Conservation (phyloP, 345 rosid genomes). For the Streptanthus diversifolius region DNA sequence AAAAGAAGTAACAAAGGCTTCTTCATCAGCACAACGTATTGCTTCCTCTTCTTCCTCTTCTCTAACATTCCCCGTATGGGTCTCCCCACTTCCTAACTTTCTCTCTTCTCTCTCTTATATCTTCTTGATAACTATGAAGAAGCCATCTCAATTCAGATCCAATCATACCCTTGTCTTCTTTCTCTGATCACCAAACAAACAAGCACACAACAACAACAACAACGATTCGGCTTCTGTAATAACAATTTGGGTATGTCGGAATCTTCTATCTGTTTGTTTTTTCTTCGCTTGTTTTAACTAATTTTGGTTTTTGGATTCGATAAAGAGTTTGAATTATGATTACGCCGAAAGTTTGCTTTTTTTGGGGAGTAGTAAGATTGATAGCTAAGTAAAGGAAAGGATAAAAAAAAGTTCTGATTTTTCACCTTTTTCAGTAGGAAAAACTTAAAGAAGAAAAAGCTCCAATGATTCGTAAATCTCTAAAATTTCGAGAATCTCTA, state of each 20-base stretch:
- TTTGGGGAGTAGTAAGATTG: conserved; percentile 28
- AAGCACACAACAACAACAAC: neutral
- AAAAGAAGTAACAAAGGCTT: conserved; percentile 15
- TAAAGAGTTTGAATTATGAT: conserved; percentile 13
- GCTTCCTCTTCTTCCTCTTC: conserved; percentile 23
- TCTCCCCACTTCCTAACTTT: conserved; percentile 28
- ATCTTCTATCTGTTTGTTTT: neutral
- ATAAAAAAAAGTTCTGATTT: neutral
- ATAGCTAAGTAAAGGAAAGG: conserved; percentile 34
- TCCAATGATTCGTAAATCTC: conserved; percentile 22
- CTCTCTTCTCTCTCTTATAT: conserved; percentile 19
- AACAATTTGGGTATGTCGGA: conserved; percentile 3
- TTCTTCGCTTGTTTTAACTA: neutral
- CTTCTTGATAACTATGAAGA: conserved; percentile 28
- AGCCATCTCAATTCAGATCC: conserved; percentile 32
- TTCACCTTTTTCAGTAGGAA: conserved; percentile 12
- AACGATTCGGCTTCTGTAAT: conserved; percentile 16
- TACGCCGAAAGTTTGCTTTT: conserved; percentile 24
- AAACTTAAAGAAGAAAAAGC: conserved; percentile 24
- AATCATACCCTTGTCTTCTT: conserved; percentile 29
- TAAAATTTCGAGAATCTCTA: neutral
- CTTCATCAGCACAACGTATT: conserved; percentile 23
- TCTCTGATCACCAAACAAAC: conserved; percentile 4
- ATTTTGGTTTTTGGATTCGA: neutral
- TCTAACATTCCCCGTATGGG: conserved; percentile 30